phyloP scores from a whole-genome alignment of 768 basidiomycete species.

The Fibroporia radiculosa region DNA sequence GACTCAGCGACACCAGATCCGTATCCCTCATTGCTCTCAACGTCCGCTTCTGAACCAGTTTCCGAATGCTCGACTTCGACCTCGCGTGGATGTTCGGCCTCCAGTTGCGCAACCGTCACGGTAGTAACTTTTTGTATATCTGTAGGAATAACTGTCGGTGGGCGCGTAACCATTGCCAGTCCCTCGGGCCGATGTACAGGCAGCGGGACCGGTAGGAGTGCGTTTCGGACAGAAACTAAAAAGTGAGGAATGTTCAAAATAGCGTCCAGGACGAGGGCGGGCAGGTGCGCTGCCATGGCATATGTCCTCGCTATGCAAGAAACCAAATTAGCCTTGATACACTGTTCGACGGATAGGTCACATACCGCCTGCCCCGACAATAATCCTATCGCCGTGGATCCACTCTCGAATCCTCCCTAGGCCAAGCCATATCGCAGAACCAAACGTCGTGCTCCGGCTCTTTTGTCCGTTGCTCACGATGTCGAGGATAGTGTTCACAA shows the following conservation, averaged over 20 bases:
- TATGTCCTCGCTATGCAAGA: slow-evolving; percentile 56
- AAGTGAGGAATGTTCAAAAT: slow-evolving; percentile 61
- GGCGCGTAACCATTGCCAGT: slow-evolving; percentile 21
- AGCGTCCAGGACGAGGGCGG: slow-evolving; percentile 52
- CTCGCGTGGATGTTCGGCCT: slow-evolving; percentile 1
- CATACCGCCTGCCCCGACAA: slow-evolving; percentile 76
- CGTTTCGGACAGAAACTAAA: slow-evolving; percentile 54
- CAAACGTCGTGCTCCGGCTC: slow-evolving; percentile 34
- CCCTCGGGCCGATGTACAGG: slow-evolving; percentile 23
- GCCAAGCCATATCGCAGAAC: slow-evolving; percentile 30
- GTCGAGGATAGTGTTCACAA: slow-evolving; percentile 50
- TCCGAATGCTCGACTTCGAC: slow-evolving; percentile 28
- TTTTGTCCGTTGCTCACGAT: slow-evolving; percentile 52
- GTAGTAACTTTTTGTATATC: too few relatives aligned
- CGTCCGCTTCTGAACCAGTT: slow-evolving; percentile 56
- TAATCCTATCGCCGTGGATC: slow-evolving; percentile 60
- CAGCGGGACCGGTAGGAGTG: slow-evolving; percentile 46
- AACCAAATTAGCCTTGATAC: slow-evolving; percentile 6
- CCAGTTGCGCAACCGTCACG: background rate
- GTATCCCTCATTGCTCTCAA: slow-evolving; percentile 55
- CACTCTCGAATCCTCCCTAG: slow-evolving; percentile 46
- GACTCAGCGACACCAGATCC: slow-evolving; percentile 47
- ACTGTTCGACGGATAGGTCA: slow-evolving; percentile 1
- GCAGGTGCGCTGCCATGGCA: slow-evolving; percentile 61
- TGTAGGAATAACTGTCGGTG: slow-evolving; percentile 15